Percentiles rank a stretch among this genome's conserved stretches.
These are phyloP conservation scores for Pythium grandisporangium DNA, from an alignment of 352 stramenopile genomes.

Conservation along the genomic window DNA sequence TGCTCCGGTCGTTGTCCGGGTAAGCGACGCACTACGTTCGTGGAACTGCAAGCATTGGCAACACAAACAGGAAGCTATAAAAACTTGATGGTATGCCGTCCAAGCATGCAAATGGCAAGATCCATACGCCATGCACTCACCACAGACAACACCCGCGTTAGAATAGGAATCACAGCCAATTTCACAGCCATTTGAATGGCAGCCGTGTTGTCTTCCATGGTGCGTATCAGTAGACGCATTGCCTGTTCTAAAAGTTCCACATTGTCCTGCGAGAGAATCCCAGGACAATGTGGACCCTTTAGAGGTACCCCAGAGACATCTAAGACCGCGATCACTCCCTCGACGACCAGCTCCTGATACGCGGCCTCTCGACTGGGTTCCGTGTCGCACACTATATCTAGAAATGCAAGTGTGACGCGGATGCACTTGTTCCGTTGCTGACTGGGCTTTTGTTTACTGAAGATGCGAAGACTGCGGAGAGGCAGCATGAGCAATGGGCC, in stretches of 20 bases:
- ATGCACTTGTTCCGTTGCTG: conserved; percentile 29
- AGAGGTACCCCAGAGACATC: too few relatives aligned
- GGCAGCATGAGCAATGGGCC: conserved; percentile 17
- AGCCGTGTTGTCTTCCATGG: conserved; percentile 18
- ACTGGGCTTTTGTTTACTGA: conserved; percentile 7
- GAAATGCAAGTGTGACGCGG: conserved; percentile 30
- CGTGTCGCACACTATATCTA: conserved; percentile 19
- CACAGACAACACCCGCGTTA: conserved; percentile 23
- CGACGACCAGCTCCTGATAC: conserved; percentile 6
- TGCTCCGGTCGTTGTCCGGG: conserved; percentile 21
- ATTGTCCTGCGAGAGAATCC: too few relatives aligned
- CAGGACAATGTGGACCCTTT: too few relatives aligned
- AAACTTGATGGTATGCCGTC: too few relatives aligned
- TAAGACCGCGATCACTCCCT: conserved; percentile 18
- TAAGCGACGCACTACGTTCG: background rate
- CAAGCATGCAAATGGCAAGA: too few relatives aligned
- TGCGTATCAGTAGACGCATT: conserved; percentile 19
- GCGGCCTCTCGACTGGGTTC: background rate
- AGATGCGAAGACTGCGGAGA: conserved; percentile 8
- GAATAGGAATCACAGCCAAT: conserved; percentile 17
- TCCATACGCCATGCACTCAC: conserved; percentile 9
- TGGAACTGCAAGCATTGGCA: background rate
- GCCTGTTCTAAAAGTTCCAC: conserved; percentile 24
- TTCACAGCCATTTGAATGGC: conserved; percentile 22
- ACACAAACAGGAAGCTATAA: too few relatives aligned